These are phyloP conservation scores for Centrapalus pauciflorus DNA, from an alignment of 129 eudicot species.

Conservation along the genomic window DNA sequence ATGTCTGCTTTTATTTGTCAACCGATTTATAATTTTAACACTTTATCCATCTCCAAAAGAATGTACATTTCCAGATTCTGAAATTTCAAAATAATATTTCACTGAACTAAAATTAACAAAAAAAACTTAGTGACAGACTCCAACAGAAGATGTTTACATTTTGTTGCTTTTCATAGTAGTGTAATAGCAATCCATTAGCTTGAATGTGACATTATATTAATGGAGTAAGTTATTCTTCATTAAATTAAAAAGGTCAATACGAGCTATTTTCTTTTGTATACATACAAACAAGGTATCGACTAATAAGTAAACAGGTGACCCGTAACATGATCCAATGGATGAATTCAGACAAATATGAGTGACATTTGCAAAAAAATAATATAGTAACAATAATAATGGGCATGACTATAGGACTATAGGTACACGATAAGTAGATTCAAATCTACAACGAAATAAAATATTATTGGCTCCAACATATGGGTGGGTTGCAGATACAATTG, in stretches of 20 bases:
- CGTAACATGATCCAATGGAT: not conserved
- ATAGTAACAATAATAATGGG: not conserved
- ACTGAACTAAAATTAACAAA: not conserved
- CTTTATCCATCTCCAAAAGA: not conserved
- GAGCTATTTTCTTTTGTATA: not conserved
- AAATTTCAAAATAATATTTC: not conserved
- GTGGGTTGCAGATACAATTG: not conserved
- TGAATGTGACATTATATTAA: not conserved
- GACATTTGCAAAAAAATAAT: not conserved
- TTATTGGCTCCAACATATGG: not conserved
- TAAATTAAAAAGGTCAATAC: not conserved
- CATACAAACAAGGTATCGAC: not conserved
- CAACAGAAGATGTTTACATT: not conserved
- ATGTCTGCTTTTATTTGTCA: no score
- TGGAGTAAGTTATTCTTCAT: not conserved
- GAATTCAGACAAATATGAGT: not conserved
- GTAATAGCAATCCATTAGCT: not conserved
- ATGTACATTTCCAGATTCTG: not conserved
- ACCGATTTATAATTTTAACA: not conserved
- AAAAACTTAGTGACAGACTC: not conserved
- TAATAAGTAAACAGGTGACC: not conserved
- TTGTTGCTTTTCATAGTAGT: not conserved
- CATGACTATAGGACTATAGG: no score
- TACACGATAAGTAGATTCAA: not conserved
- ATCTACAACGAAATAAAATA: not conserved